phyloP scores from a whole-genome alignment of 345 rosid species.

The Lumnitzera littorea region DNA sequence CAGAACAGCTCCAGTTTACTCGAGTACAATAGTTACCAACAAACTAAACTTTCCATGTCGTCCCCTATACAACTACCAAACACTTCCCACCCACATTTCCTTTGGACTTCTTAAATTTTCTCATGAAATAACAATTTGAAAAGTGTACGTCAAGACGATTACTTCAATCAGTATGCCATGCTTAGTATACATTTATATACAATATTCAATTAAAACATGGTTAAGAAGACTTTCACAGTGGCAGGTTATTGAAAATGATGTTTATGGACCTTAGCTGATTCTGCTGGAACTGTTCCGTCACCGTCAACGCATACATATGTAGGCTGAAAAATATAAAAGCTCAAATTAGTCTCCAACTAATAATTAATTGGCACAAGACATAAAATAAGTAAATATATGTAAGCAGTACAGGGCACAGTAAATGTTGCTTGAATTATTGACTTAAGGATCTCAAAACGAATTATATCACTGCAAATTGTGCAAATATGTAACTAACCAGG shows the following conservation, averaged over 20 bases:
- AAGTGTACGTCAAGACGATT: too few relatives aligned
- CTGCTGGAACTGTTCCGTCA: conserved; percentile 91
- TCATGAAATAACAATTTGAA: too few relatives aligned
- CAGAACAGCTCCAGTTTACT: neutral
- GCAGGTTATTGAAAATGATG: neutral
- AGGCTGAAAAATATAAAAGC: conserved; percentile 48
- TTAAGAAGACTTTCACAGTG: neutral
- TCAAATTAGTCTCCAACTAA: conserved; percentile 4
- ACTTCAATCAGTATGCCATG: too few relatives aligned
- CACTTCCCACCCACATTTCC: too few relatives aligned
- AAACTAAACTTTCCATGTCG: too few relatives aligned
- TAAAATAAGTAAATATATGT: neutral
- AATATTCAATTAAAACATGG: too few relatives aligned
- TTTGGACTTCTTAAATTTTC: too few relatives aligned
- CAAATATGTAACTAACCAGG: conserved; percentile 36
- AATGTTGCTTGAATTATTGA: neutral
- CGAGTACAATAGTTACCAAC: too few relatives aligned
- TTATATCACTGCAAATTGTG: neutral
- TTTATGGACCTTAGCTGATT: conserved; percentile 74
- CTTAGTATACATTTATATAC: too few relatives aligned
- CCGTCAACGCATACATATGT: conserved; percentile 76
- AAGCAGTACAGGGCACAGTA: neutral
- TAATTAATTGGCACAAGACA: too few relatives aligned
- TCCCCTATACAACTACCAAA: too few relatives aligned
- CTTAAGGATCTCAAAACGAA: neutral